Evolutionary conservation across 1,284 basidiomycete species (phyloP).

Genomic region (Pisolithus thermaeus): DNA sequence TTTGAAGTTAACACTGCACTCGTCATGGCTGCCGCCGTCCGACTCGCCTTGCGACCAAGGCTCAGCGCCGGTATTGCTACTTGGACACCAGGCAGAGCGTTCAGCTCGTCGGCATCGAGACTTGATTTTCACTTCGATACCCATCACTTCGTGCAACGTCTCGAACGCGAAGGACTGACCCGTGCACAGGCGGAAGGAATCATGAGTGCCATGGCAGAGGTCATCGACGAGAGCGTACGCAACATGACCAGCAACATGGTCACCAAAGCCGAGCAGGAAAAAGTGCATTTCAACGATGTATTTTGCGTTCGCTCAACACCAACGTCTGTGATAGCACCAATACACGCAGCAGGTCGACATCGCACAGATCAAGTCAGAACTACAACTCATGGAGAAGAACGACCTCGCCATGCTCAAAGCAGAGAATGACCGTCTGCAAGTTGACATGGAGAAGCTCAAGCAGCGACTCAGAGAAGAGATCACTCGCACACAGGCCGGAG

Average conservation of each 20-base stretch:
- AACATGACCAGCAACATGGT: conserved; percentile 95
- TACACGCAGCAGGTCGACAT: conserved; percentile 98
- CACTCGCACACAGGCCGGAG: conserved; percentile 89
- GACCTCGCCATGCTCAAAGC: conserved; percentile 94
- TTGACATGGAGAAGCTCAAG: conserved; percentile 95
- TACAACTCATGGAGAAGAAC: conserved; percentile 96
- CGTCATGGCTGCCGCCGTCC: too few species aligned
- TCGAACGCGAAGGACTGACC: conserved; percentile 84
- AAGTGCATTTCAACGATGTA: conserved; percentile 48
- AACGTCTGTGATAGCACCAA: conserved; percentile 55
- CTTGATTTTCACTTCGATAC: conserved; percentile 85
- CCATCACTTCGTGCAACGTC: conserved; percentile 85
- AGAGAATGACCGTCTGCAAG: conserved; percentile 88
- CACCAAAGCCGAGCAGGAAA: conserved; percentile 90
- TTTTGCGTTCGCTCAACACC: conserved; percentile 1
- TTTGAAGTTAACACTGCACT: too few species aligned
- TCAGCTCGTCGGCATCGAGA: conserved; percentile 17
- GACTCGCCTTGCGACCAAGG: too few species aligned
- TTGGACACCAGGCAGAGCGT: conserved; percentile 10
- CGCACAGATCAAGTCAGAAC: conserved; percentile 92
- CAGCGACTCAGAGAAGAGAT: conserved; percentile 91
- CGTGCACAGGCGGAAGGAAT: conserved; percentile 90
- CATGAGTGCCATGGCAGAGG: conserved; percentile 91
- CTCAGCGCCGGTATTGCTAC: too few species aligned
- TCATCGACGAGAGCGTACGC: conserved; percentile 90